These are phyloP conservation scores for Solanum corneliomulleri DNA, from an alignment of 257 asterid species.

Conservation along the genomic window DNA sequence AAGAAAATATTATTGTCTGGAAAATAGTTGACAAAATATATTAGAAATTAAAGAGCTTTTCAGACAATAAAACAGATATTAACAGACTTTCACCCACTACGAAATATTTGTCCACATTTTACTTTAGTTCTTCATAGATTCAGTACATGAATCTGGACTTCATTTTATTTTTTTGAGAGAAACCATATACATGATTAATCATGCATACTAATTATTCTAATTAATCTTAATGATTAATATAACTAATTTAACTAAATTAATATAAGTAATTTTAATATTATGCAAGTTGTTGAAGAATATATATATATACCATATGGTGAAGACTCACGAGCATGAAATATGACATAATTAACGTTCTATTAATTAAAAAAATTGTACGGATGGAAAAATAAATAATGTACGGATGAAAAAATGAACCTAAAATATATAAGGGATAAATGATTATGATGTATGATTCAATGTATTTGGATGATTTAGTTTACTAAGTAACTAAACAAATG, in stretches of 20 bases:
- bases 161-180: neutral
- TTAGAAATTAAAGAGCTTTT: neutral
- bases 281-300: neutral
- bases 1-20: neutral
- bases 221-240: neutral
- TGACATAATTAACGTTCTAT: neutral
- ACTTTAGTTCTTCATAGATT: neutral
- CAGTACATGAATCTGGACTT: constrained; percentile 13
- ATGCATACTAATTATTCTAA: neutral
- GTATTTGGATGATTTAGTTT: neutral
- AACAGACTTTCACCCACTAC: neutral
- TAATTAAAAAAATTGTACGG: neutral
- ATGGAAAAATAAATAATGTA: neutral
- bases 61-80: neutral
- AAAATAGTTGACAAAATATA: neutral
- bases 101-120: neutral
- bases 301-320: neutral
- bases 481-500: neutral
- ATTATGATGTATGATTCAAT: neutral
- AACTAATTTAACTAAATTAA: neutral
- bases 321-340: neutral
- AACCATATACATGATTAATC: neutral
- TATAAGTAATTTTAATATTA: neutral
- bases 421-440: neutral
- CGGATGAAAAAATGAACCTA: neutral